phyloP scores from a whole-genome alignment of 257 asterid genomes.

The Nemophila menziesii region DNA sequence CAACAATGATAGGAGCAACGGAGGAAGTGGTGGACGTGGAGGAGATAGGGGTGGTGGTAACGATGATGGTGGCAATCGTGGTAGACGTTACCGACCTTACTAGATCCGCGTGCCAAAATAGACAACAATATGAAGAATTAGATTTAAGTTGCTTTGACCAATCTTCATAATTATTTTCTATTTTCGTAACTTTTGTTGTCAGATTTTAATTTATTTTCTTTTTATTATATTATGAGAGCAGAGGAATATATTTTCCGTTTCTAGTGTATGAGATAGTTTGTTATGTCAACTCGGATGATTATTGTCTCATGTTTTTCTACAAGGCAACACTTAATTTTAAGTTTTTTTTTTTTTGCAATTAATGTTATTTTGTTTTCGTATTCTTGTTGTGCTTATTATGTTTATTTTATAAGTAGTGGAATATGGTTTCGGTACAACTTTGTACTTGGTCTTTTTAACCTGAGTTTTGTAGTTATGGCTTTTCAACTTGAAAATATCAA shows the following conservation, averaged over 20 bases:
- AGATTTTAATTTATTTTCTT: neutral
- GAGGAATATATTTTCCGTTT: neutral
- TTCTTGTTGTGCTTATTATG: too few relatives aligned
- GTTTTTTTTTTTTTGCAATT: too few relatives aligned
- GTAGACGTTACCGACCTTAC: conserved; percentile 75
- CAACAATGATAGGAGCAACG: conserved; percentile 63
- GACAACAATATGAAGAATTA: neutral
- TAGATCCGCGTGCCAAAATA: conserved; percentile 16
- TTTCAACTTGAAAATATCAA: too few relatives aligned
- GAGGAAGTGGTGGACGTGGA: conserved; percentile 39
- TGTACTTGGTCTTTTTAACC: too few relatives aligned
- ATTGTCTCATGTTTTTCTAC: too few relatives aligned
- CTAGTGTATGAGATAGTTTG: too few relatives aligned
- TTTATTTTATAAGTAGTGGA: too few relatives aligned
- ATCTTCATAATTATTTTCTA: neutral
- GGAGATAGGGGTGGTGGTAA: conserved; percentile 48
- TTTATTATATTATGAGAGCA: neutral
- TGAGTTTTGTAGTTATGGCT: too few relatives aligned
- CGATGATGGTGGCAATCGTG: conserved; percentile 44
- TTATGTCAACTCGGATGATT: too few relatives aligned
- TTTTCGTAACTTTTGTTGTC: conserved; percentile 3
- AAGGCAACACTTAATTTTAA: too few relatives aligned
- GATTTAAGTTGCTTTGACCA: conserved; percentile 7
- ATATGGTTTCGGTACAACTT: too few relatives aligned
- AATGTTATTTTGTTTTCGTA: too few relatives aligned